These are phyloP conservation scores for Cunninghamia lanceolata DNA, from an alignment of 75 land plant genomes.

Conservation along the genomic window DNA sequence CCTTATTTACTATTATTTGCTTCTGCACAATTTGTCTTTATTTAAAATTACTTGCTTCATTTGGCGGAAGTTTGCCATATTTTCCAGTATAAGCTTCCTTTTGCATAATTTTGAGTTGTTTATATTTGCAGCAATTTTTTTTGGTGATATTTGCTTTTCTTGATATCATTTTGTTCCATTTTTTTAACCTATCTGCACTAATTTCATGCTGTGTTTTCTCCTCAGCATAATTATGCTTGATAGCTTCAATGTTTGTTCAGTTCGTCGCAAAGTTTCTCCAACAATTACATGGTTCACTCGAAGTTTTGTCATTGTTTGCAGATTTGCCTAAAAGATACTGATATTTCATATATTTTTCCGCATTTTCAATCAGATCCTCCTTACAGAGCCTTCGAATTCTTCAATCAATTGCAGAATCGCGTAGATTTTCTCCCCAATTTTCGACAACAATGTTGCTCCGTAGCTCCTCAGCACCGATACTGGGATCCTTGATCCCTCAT, in stretches of 20 bases:
- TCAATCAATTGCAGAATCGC: not conserved
- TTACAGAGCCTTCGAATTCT: not conserved
- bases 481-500: conserved; percentile 31
- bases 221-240: not conserved
- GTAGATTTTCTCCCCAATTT: not conserved
- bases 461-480: conserved; percentile 44
- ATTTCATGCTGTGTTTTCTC: too few relatives aligned
- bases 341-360: not conserved
- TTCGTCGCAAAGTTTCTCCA: not conserved
- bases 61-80: too few relatives aligned
- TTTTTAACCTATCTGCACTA: too few relatives aligned
- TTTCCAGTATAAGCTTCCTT: too few relatives aligned
- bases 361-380: not conserved
- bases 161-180: too few relatives aligned
- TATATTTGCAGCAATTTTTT: too few relatives aligned
- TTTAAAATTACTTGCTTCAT: too few relatives aligned
- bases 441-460: conserved; percentile 35
- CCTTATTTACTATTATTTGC: too few relatives aligned
- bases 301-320: not conserved
- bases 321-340: not conserved
- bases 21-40: too few relatives aligned
- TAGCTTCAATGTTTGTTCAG: not conserved
- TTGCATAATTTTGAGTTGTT: too few relatives aligned
- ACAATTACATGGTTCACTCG: not conserved
- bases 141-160: too few relatives aligned